phyloP scores from a whole-genome alignment of 257 asterid genomes.

The Mitragyna speciosa region DNA sequence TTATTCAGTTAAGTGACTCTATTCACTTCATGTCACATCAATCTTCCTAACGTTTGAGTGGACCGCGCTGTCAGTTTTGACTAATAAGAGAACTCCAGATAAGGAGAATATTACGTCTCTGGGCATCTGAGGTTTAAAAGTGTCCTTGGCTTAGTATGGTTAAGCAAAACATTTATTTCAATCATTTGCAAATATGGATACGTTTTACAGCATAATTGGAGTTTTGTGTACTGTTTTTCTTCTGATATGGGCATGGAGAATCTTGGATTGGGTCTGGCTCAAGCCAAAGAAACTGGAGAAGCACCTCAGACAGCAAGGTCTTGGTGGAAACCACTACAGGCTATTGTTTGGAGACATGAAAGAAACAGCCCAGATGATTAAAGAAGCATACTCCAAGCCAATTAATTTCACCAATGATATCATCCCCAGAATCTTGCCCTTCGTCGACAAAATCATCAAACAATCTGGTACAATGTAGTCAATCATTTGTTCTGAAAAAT shows the following conservation, averaged over 20 bases:
- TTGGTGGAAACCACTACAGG: slow-evolving; percentile 26
- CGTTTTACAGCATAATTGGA: neutral
- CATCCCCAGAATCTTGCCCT: slow-evolving; percentile 24
- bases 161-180: neutral
- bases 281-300: slow-evolving; percentile 30
- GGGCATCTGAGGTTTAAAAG: too few relatives aligned
- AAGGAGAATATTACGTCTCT: too few relatives aligned
- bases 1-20: too few relatives aligned
- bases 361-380: slow-evolving; percentile 14
- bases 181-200: neutral
- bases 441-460: slow-evolving; percentile 9
- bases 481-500: too few relatives aligned
- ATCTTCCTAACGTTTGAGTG: too few relatives aligned
- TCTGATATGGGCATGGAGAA: slow-evolving; percentile 21
- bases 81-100: too few relatives aligned
- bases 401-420: slow-evolving; percentile 20
- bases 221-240: neutral
- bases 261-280: slow-evolving; percentile 29
- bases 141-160: too few relatives aligned
- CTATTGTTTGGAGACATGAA: slow-evolving; percentile 23
- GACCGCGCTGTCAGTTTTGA: too few relatives aligned
- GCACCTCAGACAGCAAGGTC: slow-evolving; percentile 22
- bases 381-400: slow-evolving; percentile 24
- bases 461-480: neutral
- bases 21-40: too few relatives aligned